A percentile compares a stretch with the other conserved stretches of the same genome.
phyloP scores from a whole-genome alignment of 2,329 filamentous ascomycete species.

The Chaetothyriales sp. region DNA sequence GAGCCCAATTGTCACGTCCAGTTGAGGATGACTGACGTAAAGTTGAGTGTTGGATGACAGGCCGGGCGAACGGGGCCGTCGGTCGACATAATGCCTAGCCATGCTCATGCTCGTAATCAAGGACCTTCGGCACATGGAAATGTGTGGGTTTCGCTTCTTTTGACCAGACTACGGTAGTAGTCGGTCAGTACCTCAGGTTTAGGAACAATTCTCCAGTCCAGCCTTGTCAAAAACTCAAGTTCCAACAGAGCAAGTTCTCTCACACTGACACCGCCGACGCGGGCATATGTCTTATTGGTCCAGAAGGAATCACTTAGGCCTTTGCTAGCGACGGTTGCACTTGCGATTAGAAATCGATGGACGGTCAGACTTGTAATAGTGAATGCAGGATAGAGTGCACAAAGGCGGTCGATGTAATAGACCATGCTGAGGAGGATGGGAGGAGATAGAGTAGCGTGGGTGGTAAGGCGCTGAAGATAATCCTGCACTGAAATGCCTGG shows the following conservation, averaged over 20 bases:
- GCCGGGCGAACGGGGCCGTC: too few species aligned
- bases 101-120: neutral
- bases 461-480: conserved; percentile 81
- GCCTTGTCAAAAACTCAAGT: conserved; percentile 77
- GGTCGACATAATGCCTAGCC: too few species aligned
- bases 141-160: conserved; percentile 44
- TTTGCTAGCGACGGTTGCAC: conserved; percentile 88
- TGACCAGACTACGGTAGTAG: conserved; percentile 80
- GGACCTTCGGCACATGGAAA: conserved; percentile 22
- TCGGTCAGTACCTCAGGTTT: conserved; percentile 85
- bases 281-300: conserved; percentile 93
- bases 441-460: conserved; percentile 82
- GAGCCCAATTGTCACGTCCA: neutral
- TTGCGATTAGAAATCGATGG: conserved; percentile 91
- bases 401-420: conserved; percentile 93
- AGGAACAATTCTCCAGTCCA: conserved; percentile 95
- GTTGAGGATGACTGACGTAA: neutral
- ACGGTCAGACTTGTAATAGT: conserved; percentile 94
- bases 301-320: conserved; percentile 93
- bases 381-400: conserved; percentile 81
- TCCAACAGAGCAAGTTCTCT: conserved; percentile 82
- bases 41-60: neutral
- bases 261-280: conserved; percentile 81
- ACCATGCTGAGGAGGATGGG: conserved; percentile 97
- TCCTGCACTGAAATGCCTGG: conserved; percentile 89